phyloP scores from a whole-genome alignment of 2,329 filamentous ascomycete species.

The Fusarium aywerte region DNA sequence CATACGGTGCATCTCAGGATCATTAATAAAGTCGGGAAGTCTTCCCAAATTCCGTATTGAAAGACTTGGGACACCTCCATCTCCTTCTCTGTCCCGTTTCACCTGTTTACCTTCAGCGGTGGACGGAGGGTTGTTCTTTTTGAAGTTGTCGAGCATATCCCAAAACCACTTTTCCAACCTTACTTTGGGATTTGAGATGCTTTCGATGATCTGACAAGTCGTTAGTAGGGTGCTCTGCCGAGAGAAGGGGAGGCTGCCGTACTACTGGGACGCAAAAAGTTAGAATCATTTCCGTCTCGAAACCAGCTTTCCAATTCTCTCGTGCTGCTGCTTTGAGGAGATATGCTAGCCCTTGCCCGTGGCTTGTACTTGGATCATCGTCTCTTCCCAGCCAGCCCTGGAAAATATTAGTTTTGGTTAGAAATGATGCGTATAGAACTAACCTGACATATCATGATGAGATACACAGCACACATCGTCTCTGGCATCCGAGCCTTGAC shows the following conservation, averaged over 20 bases:
- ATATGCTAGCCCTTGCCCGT: constrained; percentile 50
- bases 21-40: constrained; percentile 33
- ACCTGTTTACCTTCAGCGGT: neutral
- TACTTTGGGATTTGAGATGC: constrained; percentile 42
- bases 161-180: constrained; percentile 36
- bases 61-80: constrained; percentile 25
- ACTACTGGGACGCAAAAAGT: constrained; percentile 51
- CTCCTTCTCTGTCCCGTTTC: neutral
- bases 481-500: constrained; percentile 45
- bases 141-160: constrained; percentile 37
- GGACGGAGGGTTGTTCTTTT: constrained; percentile 17
- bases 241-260: constrained; percentile 7
- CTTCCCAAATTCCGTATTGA: constrained; percentile 28
- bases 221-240: neutral
- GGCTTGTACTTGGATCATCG: constrained; percentile 42
- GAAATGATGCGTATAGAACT: neutral
- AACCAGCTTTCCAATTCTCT: constrained; percentile 42
- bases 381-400: constrained; percentile 49
- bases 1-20: constrained; percentile 32
- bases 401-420: neutral
- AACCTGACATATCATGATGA: constrained; percentile 53
- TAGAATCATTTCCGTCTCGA: constrained; percentile 46
- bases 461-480: constrained; percentile 53
- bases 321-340: constrained; percentile 45
- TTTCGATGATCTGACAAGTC: constrained; percentile 46